phyloP scores from a whole-genome alignment of 2,329 filamentous ascomycete genomes.

The Salinomyces thailandicus region DNA sequence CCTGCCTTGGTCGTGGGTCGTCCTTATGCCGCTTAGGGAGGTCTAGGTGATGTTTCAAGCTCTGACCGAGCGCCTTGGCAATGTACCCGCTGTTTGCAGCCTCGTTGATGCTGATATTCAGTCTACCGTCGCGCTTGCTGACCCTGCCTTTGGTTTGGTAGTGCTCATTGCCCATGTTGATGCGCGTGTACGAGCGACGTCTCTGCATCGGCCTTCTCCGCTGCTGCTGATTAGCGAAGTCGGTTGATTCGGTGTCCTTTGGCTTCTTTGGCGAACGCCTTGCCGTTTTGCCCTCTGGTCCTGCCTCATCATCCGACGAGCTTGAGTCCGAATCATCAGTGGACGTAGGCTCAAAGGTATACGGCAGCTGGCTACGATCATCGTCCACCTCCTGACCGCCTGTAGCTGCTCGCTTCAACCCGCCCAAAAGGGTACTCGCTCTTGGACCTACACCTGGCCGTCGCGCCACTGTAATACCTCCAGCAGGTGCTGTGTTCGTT shows the following conservation, averaged over 20 bases:
- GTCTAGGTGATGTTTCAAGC: slow-evolving; percentile 47
- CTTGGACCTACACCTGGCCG: slow-evolving; percentile 2
- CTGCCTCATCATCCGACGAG: slow-evolving; percentile 15
- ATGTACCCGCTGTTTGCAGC: slow-evolving; percentile 59
- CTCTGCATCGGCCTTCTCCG: slow-evolving; percentile 10
- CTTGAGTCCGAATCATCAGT: slow-evolving; percentile 19
- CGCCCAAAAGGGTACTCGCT: slow-evolving; percentile 14
- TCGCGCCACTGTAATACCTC: not conserved
- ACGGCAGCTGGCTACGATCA: slow-evolving; percentile 6
- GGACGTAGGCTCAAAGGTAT: slow-evolving; percentile 21
- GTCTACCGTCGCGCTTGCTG: slow-evolving; percentile 56
- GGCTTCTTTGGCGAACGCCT: slow-evolving; percentile 4
- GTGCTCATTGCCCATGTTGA: slow-evolving; percentile 53
- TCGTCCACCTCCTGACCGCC: slow-evolving; percentile 1
- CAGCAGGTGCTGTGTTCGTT: slow-evolving; percentile 1
- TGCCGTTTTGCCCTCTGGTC: slow-evolving; percentile 8
- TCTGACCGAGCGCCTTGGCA: slow-evolving; percentile 59
- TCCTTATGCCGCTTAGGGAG: slow-evolving; percentile 20
- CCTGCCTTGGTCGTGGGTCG: slow-evolving; percentile 20
- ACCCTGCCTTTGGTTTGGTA: slow-evolving; percentile 56
- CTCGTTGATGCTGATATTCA: slow-evolving; percentile 64
- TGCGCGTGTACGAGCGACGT: slow-evolving; percentile 38
- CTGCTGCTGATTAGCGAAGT: slow-evolving; percentile 3
- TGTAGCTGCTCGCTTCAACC: slow-evolving; percentile 12
- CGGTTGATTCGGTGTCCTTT: slow-evolving; percentile 4